Base-by-base conservation (phyloP, 768 basidiomycete genomes). In the Phanerochaete sordida region DNA sequence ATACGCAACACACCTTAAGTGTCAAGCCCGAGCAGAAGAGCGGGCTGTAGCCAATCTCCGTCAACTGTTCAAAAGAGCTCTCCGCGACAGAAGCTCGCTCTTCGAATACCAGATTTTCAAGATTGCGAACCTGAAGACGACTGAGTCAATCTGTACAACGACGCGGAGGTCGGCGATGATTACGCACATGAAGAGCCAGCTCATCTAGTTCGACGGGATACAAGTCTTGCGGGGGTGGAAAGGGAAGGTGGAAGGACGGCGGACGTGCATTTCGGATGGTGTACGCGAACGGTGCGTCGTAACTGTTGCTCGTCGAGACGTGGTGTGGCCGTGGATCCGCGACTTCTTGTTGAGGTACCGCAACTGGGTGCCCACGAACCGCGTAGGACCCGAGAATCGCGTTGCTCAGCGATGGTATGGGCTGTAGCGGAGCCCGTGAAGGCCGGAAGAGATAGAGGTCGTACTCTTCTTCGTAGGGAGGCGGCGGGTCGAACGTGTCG, bases 401-500 rank as follows among this genome's bases (percentile, higher is more conserved):
- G 47, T 48, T 11, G 19, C 11, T 5, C 23, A 23, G 27, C 3
- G 35, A 35, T 12, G 53, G 53, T 24, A 24, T 24, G 21, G 43
- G 33, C 23, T 26, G 12, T 15, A 21, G 53, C 37, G 53, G 53
- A n/a, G 53, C 39, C 24, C n/a, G 23, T 13, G 53, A 54, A 7
- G 33, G 33, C 53, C 53, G 43, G 19, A 54, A 43, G 35, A 35
- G 21, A 24, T 54, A 54, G 26, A 39, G 19, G 53, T 54, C 53
- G 53, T 54, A 54, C n/a, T 54, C 53, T 12, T 54, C 23, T 12
- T 48, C 53, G 24, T 54, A 54, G 3, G 53, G 53, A 5, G 53
- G 53, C 35, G 53, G 53, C 35, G 53, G 53, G 23, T 54, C 53
- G 15, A 21, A 27, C 37, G n/a, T 37, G 39, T 37, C 33, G 13